Base-by-base conservation (phyloP, 2,329 filamentous ascomycete species). In the Rhytidhysteron rufulum region DNA sequence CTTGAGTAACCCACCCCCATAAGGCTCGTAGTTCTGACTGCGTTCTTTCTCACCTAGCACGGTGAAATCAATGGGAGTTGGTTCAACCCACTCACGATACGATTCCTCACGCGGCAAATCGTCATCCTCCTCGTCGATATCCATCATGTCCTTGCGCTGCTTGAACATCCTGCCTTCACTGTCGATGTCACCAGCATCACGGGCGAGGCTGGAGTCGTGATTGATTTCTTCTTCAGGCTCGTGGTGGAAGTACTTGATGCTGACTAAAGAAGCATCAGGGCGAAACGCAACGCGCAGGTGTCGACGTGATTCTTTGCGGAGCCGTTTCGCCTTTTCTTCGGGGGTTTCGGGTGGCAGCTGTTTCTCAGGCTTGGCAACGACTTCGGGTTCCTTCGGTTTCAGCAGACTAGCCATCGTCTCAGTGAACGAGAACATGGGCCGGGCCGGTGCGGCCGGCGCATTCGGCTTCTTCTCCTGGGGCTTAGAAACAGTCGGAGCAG, bases 211-310 rank as follows among this genome's bases (percentile, higher is more conserved):
- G 40, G 75, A 72, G 39, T 79, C 77, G 40, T 85, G 76, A 39
- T 81, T 83, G 42, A 82, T 74, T 50, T 88, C 83, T 57, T 89
- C 85, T 1, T 78, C 75, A 2, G 79, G 80, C 45, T 88, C 83
- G 53, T 87, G 85, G 40, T 81, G 79, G 65, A 90, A 89, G 36
- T 82, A 69, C 47, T 79, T 78, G 40, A 88, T 70, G 50, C 86
- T 71, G 2, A 82, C 82, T 21, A 91, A 72, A 21, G 80, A 77
- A 15, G 76, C 69, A 36, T 84, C 85, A 0, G 80, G 74, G 56
- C 83, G 86, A 74, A 85, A 91, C 5, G 69, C 76, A 5, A 91
- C 86, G 10, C 82, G 77, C 17, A 89, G 69, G 47, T 84, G 80
- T 25, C 84, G 77, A 35, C 86, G 77, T 43, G 79, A 75, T 58